Evolutionary conservation across 2,329 filamentous ascomycete genomes (phyloP).

Genomic region (Sordariomycetes sp.): DNA sequence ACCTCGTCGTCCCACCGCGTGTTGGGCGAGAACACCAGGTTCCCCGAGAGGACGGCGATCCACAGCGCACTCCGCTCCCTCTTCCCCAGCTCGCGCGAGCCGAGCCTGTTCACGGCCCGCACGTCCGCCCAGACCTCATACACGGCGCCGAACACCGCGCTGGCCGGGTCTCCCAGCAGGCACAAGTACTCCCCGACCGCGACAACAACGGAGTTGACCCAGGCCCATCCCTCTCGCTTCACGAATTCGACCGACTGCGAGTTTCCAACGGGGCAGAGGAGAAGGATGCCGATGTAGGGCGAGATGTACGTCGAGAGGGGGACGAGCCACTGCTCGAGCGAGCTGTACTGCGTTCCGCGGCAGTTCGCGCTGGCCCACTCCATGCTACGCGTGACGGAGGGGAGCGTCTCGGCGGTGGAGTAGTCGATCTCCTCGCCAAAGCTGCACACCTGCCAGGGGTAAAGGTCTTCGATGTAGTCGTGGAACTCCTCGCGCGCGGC

Average conservation of each 20-base stretch:
- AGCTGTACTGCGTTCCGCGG: not conserved
- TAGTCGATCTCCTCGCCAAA: not conserved
- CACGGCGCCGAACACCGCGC: not conserved
- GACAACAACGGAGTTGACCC: not conserved
- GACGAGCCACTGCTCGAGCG: not conserved
- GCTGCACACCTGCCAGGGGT: not conserved
- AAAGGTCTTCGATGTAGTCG: not conserved
- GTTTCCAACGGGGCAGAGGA: slow-evolving; percentile 39
- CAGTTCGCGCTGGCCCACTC: not conserved
- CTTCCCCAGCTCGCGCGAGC: not conserved
- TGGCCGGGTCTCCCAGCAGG: not conserved
- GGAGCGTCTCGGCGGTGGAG: not conserved
- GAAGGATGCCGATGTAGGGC: not conserved
- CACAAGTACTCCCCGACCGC: not conserved
- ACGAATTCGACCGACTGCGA: not conserved
- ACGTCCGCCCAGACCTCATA: not conserved
- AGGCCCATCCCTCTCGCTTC: slow-evolving; percentile 9
- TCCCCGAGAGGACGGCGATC: not conserved
- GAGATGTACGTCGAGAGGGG: not conserved
- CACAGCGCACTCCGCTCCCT: not conserved
- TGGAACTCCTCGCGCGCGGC: not conserved
- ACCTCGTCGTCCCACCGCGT: not conserved
- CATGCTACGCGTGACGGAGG: not conserved
- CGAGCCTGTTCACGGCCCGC: not conserved
- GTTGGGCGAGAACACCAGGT: not conserved